Evolutionary conservation across 495 filamentous ascomycete genomes (phyloP), one percentile per base, ranked within the genome.

Genomic region (Podospora appendiculata): DNA sequence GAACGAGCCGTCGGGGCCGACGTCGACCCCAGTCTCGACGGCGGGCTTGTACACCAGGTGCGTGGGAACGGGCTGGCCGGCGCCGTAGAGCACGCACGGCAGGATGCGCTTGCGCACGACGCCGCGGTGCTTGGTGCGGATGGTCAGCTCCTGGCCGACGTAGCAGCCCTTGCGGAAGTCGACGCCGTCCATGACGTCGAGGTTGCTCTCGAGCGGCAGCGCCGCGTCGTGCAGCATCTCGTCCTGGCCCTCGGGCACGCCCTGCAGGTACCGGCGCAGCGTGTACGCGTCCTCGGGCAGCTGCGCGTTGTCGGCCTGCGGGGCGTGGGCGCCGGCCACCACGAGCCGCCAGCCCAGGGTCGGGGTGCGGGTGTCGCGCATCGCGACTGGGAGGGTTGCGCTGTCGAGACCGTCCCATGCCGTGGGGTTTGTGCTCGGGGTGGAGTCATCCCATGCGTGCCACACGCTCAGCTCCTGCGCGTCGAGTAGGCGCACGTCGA

Each of bases 141-240:
- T 95, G 8, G 94, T 97, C 48, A 97, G 75, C 65, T 98, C 93
- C 70, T 98, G 93, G 0, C 93, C 93, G 0, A 97, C 83, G 67
- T 98, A 98, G 68, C 93, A 98, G 1, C 93, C 93, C 70, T 98
- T 98, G 45, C 82, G 79, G 69, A 94, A 98, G 71, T 96, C 90
- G 41, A 97, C 80, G 4, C 78, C 94, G 14, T 78, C 75, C 76
- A 84, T 83, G 56, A 87, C 74, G 67, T 98, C 93, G 56, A 96
- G 73, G 65, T 95, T 93, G 53, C 72, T 82, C 65, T 96, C 90
- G 56, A 86, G 81, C 17, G 90, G 89, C 43, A 97, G 71, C 25
- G 89, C 83, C 3, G 74, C 66, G 41, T 83, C 86, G 44, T 72
- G 65, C 18, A 79, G 64, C 13, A 98, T 83, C 73, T 98, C 93